Base-by-base conservation (phyloP, 148 eudicot genomes). In the Fallopia convolvulus region DNA sequence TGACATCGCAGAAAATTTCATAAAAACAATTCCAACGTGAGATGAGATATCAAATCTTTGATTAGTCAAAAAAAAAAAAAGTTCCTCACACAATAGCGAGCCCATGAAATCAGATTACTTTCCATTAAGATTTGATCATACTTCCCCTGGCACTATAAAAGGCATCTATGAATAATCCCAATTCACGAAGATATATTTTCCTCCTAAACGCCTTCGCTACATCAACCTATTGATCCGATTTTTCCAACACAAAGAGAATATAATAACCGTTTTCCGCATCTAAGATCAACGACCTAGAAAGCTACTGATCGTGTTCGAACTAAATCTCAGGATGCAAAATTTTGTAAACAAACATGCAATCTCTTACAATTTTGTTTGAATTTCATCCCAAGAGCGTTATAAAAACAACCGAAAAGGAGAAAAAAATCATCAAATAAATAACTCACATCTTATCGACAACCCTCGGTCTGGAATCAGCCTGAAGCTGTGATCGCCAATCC, bases 371-470 rank as follows among this genome's bases (percentile, higher is more conserved):
- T 68, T 68, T 39, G 72, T 39, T 68, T 17, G 68, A 23, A 21
- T 11, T 21, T 21, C 14, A 6, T 30, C 41, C 6, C 32, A 9
- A 26, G 40, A 30, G 11, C 39, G 70, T 26, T 14, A 30, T 14
- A 65, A n/a, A 10, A 10, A 23, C 36, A 26, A 13, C 36, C 33
- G 41, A 65, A 63, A 12, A n/a, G 8, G 39, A 44, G 47, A 36
- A 42, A 74, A 46, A 49, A 20, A 23, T 15, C 41, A 17, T 40
- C 46, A 75, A 75, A 5, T 39, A 75, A 75, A 5, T 39, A 20
- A 53, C 77, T 75, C 68, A 75, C 77, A 75, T 75, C 77, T 75
- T 52, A 40, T 53, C 40, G 20, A 53, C 77, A 56, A 75, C 56
- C 48, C 77, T 33, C 3, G n/a, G 26, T 55, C 77, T 53, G 30